Conservation (phyloP, 306 rosid genomes). For the Trichosanthes cucumerina region DNA sequence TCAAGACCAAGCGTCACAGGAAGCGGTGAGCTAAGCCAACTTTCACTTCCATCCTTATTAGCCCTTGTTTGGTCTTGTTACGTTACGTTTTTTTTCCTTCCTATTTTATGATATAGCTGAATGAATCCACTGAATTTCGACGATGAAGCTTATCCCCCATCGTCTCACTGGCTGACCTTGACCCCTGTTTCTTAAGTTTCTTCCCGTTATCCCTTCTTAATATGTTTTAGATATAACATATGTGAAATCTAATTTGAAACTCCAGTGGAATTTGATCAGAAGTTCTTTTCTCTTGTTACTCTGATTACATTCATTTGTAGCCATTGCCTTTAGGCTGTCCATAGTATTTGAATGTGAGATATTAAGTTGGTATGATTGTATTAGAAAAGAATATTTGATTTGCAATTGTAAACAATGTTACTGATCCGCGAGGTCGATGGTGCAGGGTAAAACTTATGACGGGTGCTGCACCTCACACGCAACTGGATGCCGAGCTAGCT, state of each 20-base stretch:
- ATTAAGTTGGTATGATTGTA: neutral
- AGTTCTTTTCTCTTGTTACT: neutral
- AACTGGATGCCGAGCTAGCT: conserved; percentile 88
- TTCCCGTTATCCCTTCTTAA: neutral
- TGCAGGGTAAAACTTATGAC: conserved; percentile 60
- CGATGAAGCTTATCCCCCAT: too few relatives aligned
- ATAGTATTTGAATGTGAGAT: neutral
- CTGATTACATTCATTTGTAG: neutral
- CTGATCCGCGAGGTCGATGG: neutral
- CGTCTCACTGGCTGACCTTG: too few relatives aligned
- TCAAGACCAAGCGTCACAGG: conserved; percentile 82
- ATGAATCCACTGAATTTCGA: too few relatives aligned
- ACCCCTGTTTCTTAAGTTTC: neutral
- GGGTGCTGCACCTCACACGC: conserved; percentile 88
- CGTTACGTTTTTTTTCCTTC: too few relatives aligned
- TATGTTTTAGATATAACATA: neutral
- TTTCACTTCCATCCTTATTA: neutral
- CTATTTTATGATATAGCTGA: too few relatives aligned
- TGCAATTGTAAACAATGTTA: neutral
- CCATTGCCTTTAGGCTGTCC: neutral
- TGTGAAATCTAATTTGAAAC: neutral
- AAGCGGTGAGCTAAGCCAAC: conserved; percentile 36
- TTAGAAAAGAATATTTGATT: too few relatives aligned
- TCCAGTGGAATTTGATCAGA: neutral
- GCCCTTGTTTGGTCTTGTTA: neutral